Base-by-base conservation (phyloP, 2,329 filamentous ascomycete genomes). In the Dactylellina haptotyla region DNA sequence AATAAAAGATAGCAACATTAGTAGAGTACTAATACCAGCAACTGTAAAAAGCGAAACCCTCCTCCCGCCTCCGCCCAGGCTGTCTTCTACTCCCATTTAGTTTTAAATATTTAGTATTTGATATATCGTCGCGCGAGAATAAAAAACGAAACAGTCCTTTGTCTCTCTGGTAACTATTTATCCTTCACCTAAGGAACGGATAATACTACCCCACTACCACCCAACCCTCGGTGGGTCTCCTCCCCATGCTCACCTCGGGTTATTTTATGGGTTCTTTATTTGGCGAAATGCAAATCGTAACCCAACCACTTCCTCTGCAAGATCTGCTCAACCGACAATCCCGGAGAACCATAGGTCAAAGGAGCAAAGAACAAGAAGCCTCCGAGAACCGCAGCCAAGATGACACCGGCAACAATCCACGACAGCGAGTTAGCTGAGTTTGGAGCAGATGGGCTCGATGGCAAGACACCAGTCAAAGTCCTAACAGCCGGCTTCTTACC, bases 241-340 rank as follows among this genome's bases (percentile, higher is more conserved):
- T 12, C 14, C 20, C n/a, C n/a, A n/a, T n/a, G n/a, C n/a, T n/a
- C n/a, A n/a, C n/a, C 23, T 46, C 23, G 4, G 32, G 4, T 46
- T 46, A 20, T 10, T 4, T 8, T 46, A 10, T 10, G 41, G 4
- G 41, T 6, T 6, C 6, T 65, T 83, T 90, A 99, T 87, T 99
- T 99, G 71, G 95, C 95, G 84, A 99, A 99, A 84, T 99, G 95
- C 80, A 99, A 85, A 81, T 99, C 95, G 81, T 98, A 99, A 76
- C 91, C 91, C 76, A 99, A 85, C 94, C 94, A 98, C 85, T 97
- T 97, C 81, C 95, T 89, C 75, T 89, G 86, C 75, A 90, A 83
- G 28, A 99, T 90, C 80, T 92, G 85, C 10, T 89, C 87, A 16
- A 96, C 89, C 64, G 85, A 87, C 79, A 99, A 85, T 32, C 94